Evolutionary conservation across 257 asterid species (phyloP).

Genomic region (Fraxinus anomala): DNA sequence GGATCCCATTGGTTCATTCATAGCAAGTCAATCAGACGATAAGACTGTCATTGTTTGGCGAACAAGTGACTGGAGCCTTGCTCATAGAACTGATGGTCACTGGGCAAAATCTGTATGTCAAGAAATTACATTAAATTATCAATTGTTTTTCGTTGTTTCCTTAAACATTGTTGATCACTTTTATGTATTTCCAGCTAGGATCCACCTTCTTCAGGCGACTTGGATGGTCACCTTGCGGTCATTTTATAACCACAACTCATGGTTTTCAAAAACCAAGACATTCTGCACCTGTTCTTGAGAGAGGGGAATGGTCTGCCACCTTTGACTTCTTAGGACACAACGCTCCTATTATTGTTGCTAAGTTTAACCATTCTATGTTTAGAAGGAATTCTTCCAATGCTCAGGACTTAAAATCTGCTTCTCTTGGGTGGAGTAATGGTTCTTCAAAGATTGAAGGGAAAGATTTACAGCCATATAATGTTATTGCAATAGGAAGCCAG

Average conservation of each 20-base stretch:
- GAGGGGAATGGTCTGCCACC: conserved; percentile 99
- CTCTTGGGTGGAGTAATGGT: conserved; percentile 91
- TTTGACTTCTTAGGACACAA: conserved; percentile 98
- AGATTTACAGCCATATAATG: conserved; percentile 85
- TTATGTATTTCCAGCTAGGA: conserved; percentile 72
- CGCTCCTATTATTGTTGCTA: conserved; percentile 91
- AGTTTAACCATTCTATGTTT: conserved; percentile 94
- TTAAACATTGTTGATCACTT: conserved; percentile 18
- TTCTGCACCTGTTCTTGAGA: conserved; percentile 99
- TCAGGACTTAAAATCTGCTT: conserved; percentile 57
- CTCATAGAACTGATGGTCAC: conserved; percentile 97
- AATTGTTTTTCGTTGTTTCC: conserved; percentile 4
- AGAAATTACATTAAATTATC: not conserved
- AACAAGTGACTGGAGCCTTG: conserved; percentile 97
- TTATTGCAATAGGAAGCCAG: conserved; percentile 98
- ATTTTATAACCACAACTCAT: conserved; percentile 93
- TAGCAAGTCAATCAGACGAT: conserved; percentile 99
- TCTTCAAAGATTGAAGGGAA: conserved; percentile 76
- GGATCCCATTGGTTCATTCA: conserved; percentile 98
- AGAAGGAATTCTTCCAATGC: conserved; percentile 53
- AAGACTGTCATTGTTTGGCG: conserved; percentile 98
- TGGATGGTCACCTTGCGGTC: conserved; percentile 99
- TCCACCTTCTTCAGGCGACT: conserved; percentile 99
- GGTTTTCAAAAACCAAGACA: conserved; percentile 98
- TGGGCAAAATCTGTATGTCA: conserved; percentile 96